A percentile compares a stretch with the other conserved stretches of the same genome.
Evolutionary conservation across 2,329 filamentous ascomycete species (phyloP).

Genomic region (Fusarium dlaminii): DNA sequence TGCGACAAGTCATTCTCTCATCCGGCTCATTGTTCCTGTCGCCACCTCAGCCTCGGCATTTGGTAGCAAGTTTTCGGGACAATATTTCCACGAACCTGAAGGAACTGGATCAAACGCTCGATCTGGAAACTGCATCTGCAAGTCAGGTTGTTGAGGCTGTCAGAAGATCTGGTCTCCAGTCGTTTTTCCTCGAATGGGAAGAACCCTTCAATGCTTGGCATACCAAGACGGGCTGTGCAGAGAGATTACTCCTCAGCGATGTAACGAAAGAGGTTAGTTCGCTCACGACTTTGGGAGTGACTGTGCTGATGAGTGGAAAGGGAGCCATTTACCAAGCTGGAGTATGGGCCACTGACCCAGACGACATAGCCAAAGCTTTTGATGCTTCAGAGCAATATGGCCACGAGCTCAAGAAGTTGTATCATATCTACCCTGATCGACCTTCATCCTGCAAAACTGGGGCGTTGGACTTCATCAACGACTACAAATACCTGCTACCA

Average conservation of each 20-base stretch:
- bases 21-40: constrained; percentile 56
- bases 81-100: not conserved
- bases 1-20: constrained; percentile 48
- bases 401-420: constrained; percentile 50
- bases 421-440: constrained; percentile 52
- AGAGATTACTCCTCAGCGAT: not conserved
- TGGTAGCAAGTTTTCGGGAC: not conserved
- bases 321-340: not conserved
- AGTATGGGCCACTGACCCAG: not conserved
- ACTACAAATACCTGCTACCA: constrained; percentile 46
- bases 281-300: fast-evolving
- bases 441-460: constrained; percentile 52
- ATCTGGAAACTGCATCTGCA: not conserved
- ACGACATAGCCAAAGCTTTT: not conserved
- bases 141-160: not conserved
- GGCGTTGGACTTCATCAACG: constrained; percentile 51
- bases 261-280: constrained; percentile 1
- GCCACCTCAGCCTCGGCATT: constrained; percentile 47
- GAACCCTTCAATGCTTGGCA: not conserved
- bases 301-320: not conserved
- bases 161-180: not conserved
- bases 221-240: not conserved
- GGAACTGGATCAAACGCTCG: constrained; percentile 34
- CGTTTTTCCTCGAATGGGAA: constrained; percentile 19
- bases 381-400: constrained; percentile 15